Evolutionary conservation across 352 stramenopile species (phyloP).

Genomic region (Plasmopara viticola): DNA sequence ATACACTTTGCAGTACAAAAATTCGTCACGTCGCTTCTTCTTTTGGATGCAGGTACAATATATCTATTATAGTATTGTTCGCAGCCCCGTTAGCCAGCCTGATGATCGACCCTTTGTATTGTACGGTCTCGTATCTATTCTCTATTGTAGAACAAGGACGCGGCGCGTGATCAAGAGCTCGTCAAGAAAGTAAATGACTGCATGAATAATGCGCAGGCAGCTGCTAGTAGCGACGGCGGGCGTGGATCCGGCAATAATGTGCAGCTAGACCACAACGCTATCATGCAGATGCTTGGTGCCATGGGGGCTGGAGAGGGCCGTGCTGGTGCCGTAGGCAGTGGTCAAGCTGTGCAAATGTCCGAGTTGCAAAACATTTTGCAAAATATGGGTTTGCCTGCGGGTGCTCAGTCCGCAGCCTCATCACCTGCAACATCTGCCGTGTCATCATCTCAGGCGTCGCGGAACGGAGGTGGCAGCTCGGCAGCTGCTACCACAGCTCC

Average conservation of each 20-base stretch:
- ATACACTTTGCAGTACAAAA: conserved; percentile 91
- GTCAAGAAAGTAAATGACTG: conserved; percentile 85
- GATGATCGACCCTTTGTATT: not conserved
- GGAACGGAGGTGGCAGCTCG: conserved; percentile 62
- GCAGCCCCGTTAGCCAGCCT: not conserved
- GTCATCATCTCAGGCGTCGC: conserved; percentile 66
- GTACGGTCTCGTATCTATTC: not conserved
- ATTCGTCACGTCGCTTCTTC: conserved; percentile 88
- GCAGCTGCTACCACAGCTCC: conserved; percentile 64
- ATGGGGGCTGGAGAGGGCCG: conserved; percentile 70
- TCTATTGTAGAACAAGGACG: conserved; percentile 72
- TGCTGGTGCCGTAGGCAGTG: conserved; percentile 25
- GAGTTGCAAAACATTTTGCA: conserved; percentile 85
- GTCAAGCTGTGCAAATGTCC: conserved; percentile 71
- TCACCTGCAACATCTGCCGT: conserved; percentile 68
- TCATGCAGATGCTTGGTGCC: conserved; percentile 88
- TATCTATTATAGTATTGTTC: not conserved
- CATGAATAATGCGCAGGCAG: conserved; percentile 79
- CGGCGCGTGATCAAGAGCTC: conserved; percentile 79
- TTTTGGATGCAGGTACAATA: conserved; percentile 90
- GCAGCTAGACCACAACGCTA: conserved; percentile 85
- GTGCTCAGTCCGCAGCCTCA: conserved; percentile 54
- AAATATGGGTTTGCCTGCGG: conserved; percentile 78
- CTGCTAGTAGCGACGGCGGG: conserved; percentile 24
- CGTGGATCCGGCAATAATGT: conserved; percentile 44